These are phyloP conservation scores for Phanerochaete sordida DNA, from an alignment of 768 basidiomycete species.

Conservation along the genomic window DNA sequence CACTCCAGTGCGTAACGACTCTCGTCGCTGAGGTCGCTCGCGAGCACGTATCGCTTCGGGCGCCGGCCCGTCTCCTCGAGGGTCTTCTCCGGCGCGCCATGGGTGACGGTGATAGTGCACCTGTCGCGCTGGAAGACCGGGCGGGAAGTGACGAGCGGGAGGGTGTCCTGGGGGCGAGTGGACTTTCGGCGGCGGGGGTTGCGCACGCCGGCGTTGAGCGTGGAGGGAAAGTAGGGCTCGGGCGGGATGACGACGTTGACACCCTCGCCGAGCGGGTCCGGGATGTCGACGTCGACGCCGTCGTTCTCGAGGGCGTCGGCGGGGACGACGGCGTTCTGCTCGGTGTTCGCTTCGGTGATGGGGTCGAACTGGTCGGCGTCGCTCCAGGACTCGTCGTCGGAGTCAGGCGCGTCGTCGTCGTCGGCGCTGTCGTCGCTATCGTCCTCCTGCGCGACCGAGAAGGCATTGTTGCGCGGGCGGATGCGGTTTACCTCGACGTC, in stretches of 20 bases:
- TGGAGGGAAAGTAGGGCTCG: constrained; percentile 78
- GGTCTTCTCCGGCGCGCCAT: constrained; percentile 67
- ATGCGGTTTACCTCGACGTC: constrained; percentile 47
- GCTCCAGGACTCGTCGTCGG: constrained; percentile 51
- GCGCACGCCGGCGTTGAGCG: constrained; percentile 48
- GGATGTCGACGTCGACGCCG: constrained; percentile 41
- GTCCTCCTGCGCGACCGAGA: constrained; percentile 57
- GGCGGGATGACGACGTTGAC: constrained; percentile 85
- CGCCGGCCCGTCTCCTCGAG: constrained; percentile 52
- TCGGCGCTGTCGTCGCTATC: constrained; percentile 56
- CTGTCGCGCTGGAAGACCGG: constrained; percentile 89
- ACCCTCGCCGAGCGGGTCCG: constrained; percentile 89
- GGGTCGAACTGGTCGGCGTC: constrained; percentile 70
- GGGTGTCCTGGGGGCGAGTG: constrained; percentile 55
- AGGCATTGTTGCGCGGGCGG: constrained; percentile 61
- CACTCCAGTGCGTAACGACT: constrained; percentile 94
- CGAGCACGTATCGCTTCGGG: constrained; percentile 75
- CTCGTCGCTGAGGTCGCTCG: constrained; percentile 94
- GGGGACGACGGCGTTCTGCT: constrained; percentile 64
- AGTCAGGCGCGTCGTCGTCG: constrained; percentile 53
- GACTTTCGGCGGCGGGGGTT: constrained; percentile 55
- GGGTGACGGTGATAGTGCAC: constrained; percentile 84
- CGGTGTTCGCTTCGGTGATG: constrained; percentile 85
- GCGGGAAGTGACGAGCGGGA: constrained; percentile 65
- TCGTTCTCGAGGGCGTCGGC: constrained; percentile 53